Evolutionary conservation across 2,329 filamentous ascomycete species (phyloP), one percentile per base, ranked within the genome.

Genomic region (Clarireedia sp.): DNA sequence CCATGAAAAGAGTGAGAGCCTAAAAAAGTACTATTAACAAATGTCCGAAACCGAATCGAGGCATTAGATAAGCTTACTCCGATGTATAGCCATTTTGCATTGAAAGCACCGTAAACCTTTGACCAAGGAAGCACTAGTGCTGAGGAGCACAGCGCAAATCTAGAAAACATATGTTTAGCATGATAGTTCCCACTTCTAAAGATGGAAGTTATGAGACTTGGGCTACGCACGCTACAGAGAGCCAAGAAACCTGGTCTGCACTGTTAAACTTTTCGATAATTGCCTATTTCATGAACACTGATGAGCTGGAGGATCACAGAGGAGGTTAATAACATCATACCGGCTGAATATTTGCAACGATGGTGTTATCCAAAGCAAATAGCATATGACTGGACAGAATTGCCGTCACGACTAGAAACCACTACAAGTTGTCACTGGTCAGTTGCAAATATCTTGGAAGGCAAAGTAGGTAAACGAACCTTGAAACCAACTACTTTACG

Each of bases 71-170:
- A 64, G 29, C 63, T 48, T 14, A 70, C 62, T 36, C 26, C 48
- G 14, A 50, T 40, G 45, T 69, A 70, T 2, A 60, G 66, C 58
- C 62, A 65, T 55, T 70, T 70, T 4, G 64, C 63, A 17, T 68
- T 65, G 58, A 69, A 69, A 23, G 66, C 62, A 12, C 64, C 65
- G 51, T 62, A 71, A 5, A 69, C 29, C 29, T 33, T 33, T 33
- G 29, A 33, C 29, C 29, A 33, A 3, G 29, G 29, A 33, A 33
- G 29, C 5, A 33, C 29, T 3, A 33, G 12, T 4, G 29, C 29
- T 33, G 29, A 33, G 3, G 29, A 33, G 12, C 29, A 33, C 29
- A 33, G 9, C 12, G 29, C 29, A 4, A 33, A 33, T 33, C 29
- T 33, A 33, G 0, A 33, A 12, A 9, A 33, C 9, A 33, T 33